Base-by-base conservation (phyloP, 495 filamentous ascomycete species). In the Aspergillus asperescens region DNA sequence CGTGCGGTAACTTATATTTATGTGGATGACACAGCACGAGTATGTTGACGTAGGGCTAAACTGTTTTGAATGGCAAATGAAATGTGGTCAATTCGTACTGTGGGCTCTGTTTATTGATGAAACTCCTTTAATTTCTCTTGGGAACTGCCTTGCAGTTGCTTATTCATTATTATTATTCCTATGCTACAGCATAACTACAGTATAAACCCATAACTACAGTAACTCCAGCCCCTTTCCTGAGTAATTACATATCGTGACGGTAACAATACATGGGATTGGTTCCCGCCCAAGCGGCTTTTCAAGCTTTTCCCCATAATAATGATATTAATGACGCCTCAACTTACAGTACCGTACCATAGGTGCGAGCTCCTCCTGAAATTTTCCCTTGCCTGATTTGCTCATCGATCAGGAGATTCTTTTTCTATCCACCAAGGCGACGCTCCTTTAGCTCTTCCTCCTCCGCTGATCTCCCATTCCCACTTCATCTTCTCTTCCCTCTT, bases 41-140 rank as follows among this genome's bases (percentile, higher is more conserved):
- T 12, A n/a, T 34, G 4, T 44, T 20, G n/a, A 3, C 3, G 22
- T 24, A 43, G 5, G 40, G 7, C 22, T 9, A 15, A 24, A 15
- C 13, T 34, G 16, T 16, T 35, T 24, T 38, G n/a, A 46, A 16
- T 13, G 39, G 19, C 40, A 23, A 52, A 44, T 44, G 13, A 13
- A 12, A 45, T 29, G 25, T 31, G 20, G n/a, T 38, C 25, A 32
- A 25, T 40, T 40, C 3, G 15, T 34, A n/a, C 31, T 32, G 44
- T 47, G 44, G 44, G 23, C 23, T 49, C 15, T 32, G 29, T 38
- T 38, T 39, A 37, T 46, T 44, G 40, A 45, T 37, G 32, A 7
- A 9, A 48, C 34, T 49, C 32, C 48, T 49, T 55, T 46, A 48
- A 39, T 34, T 47, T 55, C 28, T 55, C 28, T 48, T 34, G 23